A percentile compares a stretch with the other conserved stretches of the same genome.
phyloP scores from a whole-genome alignment of 2,329 filamentous ascomycete species.

The Cladosporium halotolerans region DNA sequence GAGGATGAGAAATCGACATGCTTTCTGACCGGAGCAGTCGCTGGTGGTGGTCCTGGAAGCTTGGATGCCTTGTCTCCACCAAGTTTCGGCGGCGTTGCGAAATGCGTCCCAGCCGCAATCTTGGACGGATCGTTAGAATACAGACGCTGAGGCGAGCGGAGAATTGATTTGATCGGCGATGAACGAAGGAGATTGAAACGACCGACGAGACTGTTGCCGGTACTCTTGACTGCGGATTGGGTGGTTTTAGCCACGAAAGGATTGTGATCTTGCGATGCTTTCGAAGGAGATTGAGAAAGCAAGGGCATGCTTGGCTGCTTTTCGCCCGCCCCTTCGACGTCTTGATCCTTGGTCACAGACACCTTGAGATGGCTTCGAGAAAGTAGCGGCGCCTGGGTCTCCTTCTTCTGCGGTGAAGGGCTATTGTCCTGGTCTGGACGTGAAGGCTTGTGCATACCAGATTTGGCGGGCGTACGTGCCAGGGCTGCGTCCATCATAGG shows the following conservation, averaged over 20 bases:
- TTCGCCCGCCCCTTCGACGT: conserved; percentile 14
- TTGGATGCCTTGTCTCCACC: conserved; percentile 13
- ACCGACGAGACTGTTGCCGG: conserved; percentile 32
- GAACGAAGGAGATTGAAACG: conserved; percentile 46
- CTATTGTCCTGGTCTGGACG: conserved; percentile 7
- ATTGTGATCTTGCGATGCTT: conserved; percentile 17
- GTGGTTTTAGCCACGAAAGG: conserved; percentile 22
- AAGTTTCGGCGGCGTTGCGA: conserved; percentile 36
- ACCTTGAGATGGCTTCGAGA: conserved; percentile 26
- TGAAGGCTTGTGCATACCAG: not conserved
- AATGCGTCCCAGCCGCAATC: conserved; percentile 55
- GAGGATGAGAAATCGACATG: conserved; percentile 70
- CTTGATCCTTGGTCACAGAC: conserved; percentile 16
- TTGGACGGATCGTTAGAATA: conserved; percentile 55
- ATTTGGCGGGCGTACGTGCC: conserved; percentile 23
- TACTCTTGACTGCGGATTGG: conserved; percentile 27
- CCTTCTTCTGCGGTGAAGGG: conserved; percentile 11
- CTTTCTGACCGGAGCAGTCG: conserved; percentile 69
- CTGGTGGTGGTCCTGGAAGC: conserved; percentile 37
- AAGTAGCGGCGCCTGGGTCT: conserved; percentile 19
- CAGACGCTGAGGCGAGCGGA: conserved; percentile 53
- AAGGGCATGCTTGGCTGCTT: conserved; percentile 21
- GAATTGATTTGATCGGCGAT: conserved; percentile 55
- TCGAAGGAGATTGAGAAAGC: conserved; percentile 30
- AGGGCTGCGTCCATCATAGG: conserved; percentile 17